Base-by-base conservation (phyloP, 306 rosid species). In the Dicorynia guianensis region DNA sequence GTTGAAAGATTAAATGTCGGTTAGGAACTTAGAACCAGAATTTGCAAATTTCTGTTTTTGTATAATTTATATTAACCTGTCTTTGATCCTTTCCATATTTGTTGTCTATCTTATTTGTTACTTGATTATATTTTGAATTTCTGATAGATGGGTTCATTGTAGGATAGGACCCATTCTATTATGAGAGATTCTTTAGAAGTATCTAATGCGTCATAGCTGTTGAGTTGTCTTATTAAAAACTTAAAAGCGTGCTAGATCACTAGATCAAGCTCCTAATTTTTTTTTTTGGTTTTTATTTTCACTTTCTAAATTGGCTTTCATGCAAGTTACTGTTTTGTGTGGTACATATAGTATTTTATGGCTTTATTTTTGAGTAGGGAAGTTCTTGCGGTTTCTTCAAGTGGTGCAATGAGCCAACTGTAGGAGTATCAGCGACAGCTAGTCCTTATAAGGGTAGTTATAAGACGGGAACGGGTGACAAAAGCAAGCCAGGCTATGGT, bases 381-480 rank as follows among this genome's bases (percentile, higher is more conserved):
- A 77, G 76, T 52, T 75, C 84, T 36, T 87, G 91, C 15, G 83
- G 87, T 63, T 87, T 81, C 80, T 87, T 87, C 83, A 85, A 79
- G 78, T 87, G 91, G 91, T 87, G 91, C 85, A 74, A 71, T 49
- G 92, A 87, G 74, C 80, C 47, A 30, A 30, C 55, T 11, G 71
- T 18, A 10, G 74, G 76, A 60, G 38, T 33, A 48, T 70, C 53
- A 36, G 77, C 14, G 35, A 50, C 53, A 36, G 75, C 14, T 40
- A 50, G 44, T 12, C 39, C 52, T 57, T 12, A 57, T 18, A 74
- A 77, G 76, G 52, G 67, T 52, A 39, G 10, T 19, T 49, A 62
- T 39, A 63, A 43, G 10, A 25, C 30, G 30, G 30, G 2, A 25
- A 63, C 38, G 14, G 71, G 20, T 3, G 82, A 77, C 43, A 39